Evolutionary conservation across 2,329 filamentous ascomycete species (phyloP).

Genomic region (Didymella keratinophila): DNA sequence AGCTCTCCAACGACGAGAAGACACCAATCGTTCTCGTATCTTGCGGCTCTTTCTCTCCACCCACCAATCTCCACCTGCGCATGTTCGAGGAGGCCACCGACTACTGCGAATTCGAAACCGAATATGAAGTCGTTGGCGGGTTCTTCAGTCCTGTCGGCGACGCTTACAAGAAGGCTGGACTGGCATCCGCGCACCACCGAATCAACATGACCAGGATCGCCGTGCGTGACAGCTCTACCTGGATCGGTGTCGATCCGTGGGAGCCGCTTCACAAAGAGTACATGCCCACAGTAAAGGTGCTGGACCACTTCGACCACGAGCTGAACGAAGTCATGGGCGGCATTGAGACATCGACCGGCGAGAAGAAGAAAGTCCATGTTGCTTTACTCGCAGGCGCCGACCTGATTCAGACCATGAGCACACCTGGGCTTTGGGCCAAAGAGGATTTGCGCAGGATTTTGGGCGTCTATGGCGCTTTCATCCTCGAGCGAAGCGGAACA

Average conservation of each 20-base stretch:
- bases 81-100: constrained; percentile 91
- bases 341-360: constrained; percentile 72
- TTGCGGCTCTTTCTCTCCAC: constrained; percentile 75
- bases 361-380: constrained; percentile 73
- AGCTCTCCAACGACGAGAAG: constrained; percentile 63
- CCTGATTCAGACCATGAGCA: constrained; percentile 61
- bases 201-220: constrained; percentile 89
- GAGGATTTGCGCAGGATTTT: constrained; percentile 89
- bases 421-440: constrained; percentile 75
- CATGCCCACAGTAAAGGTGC: constrained; percentile 84
- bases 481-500: constrained; percentile 86
- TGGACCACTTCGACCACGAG: constrained; percentile 91
- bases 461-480: constrained; percentile 81
- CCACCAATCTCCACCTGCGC: constrained; percentile 78
- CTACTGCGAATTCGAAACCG: constrained; percentile 72
- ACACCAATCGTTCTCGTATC: constrained; percentile 73
- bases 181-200: constrained; percentile 75
- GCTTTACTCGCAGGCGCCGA: constrained; percentile 78
- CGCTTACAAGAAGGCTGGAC: constrained; percentile 80
- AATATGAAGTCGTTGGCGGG: constrained; percentile 86
- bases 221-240: constrained; percentile 68
- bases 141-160: constrained; percentile 82
- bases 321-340: constrained; percentile 82
- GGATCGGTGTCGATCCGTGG: constrained; percentile 56
- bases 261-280: constrained; percentile 87